Percentiles rank a stretch among this genome's conserved stretches.
phyloP scores from a whole-genome alignment of 169 alveolate species.

The Cryptosporidium felis region DNA sequence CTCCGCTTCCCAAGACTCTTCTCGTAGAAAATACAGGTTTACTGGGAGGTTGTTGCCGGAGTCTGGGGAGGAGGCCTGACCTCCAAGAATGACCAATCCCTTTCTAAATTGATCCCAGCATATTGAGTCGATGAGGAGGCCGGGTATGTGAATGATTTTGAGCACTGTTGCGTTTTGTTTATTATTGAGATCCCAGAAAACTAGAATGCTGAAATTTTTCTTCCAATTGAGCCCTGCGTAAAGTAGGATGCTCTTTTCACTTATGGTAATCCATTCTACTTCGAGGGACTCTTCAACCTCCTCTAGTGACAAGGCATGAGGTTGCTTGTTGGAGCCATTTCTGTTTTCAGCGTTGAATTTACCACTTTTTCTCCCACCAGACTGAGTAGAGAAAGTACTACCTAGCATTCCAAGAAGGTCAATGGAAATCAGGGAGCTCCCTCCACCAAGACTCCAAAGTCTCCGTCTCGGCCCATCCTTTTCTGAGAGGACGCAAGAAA shows the following conservation, averaged over 20 bases:
- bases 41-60: background rate
- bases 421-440: background rate
- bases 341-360: background rate
- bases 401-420: conserved; percentile 8
- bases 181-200: conserved; percentile 5
- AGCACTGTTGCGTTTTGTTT: conserved; percentile 15
- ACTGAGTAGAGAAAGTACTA: background rate
- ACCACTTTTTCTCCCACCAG: background rate
- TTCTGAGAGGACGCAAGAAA: conserved; percentile 8
- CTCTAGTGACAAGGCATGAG: background rate
- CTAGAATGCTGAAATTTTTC: background rate
- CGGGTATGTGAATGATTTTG: background rate
- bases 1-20: background rate
- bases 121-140: background rate
- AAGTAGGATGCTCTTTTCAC: background rate
- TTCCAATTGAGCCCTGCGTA: background rate
- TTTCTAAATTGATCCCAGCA: conserved; percentile 31
- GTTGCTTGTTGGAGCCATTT: background rate
- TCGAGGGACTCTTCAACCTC: conserved; percentile 13
- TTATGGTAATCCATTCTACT: background rate
- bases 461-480: background rate
- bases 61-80: background rate
- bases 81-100: conserved; percentile 9
- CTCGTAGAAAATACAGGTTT: background rate
- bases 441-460: conserved; percentile 21